Evolutionary conservation across 441 rosid genomes (phyloP).

Genomic region (Geranium incanum): DNA sequence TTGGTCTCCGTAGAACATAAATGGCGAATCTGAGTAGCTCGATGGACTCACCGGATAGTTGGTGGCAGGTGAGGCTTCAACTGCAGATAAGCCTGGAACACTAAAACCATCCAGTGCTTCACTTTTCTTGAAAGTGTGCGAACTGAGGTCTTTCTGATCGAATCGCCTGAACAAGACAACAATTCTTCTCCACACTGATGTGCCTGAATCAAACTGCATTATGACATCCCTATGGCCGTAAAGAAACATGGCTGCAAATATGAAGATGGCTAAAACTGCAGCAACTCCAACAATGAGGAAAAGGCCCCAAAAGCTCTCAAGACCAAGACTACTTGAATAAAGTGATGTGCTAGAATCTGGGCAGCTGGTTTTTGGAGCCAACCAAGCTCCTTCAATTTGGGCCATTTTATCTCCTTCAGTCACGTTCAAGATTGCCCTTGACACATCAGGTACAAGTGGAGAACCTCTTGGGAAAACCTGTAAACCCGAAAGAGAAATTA

Average conservation of each 20-base stretch:
- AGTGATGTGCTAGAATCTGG: slow-evolving; percentile 22
- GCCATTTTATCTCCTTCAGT: slow-evolving; percentile 43
- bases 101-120: background rate
- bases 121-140: slow-evolving; percentile 14
- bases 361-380: slow-evolving; percentile 29
- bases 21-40: slow-evolving; percentile 25
- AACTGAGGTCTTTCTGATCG: background rate
- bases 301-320: slow-evolving; percentile 50
- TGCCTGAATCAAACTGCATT: slow-evolving; percentile 7
- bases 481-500: background rate
- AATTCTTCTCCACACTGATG: background rate
- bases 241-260: slow-evolving; percentile 27
- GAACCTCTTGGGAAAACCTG: slow-evolving; percentile 56
- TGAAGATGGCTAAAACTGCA: slow-evolving; percentile 31
- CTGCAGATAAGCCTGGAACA: background rate
- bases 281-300: slow-evolving; percentile 39
- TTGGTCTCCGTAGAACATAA: slow-evolving; percentile 14
- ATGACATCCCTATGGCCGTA: slow-evolving; percentile 15
- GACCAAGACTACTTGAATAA: slow-evolving; percentile 39
- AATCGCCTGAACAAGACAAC: background rate
- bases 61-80: slow-evolving; percentile 22
- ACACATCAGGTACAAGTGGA: slow-evolving; percentile 48
- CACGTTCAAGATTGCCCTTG: slow-evolving; percentile 50
- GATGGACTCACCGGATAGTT: slow-evolving; percentile 45
- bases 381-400: slow-evolving; percentile 36